phyloP scores from a whole-genome alignment of 176 grass and related monocot genomes.

The Musa itinerans region DNA sequence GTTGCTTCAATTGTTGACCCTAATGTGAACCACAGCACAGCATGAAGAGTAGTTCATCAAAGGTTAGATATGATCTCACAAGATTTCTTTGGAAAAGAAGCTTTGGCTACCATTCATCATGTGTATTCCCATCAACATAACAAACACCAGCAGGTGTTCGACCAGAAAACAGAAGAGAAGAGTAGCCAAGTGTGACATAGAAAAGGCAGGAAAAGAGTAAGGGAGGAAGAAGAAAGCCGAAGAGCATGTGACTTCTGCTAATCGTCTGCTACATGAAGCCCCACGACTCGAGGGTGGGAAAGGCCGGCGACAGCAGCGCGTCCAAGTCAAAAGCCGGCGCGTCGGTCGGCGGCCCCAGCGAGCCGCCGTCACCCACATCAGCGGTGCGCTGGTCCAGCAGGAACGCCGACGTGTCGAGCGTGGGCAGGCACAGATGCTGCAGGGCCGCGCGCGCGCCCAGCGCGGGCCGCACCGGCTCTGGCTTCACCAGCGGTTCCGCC shows the following conservation, averaged over 20 bases:
- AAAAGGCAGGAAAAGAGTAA: background rate
- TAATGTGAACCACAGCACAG: too few relatives aligned
- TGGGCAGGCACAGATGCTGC: slow-evolving; percentile 21
- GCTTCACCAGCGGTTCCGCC: background rate
- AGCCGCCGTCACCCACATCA: background rate
- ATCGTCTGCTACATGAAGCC: slow-evolving; percentile 36
- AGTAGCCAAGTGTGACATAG: background rate
- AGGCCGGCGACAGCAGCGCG: slow-evolving; percentile 25
- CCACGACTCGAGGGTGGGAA: slow-evolving; percentile 90
- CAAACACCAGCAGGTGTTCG: background rate
- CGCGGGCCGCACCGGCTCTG: slow-evolving; percentile 1
- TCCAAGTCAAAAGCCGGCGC: slow-evolving; percentile 17
- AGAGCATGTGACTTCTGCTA: slow-evolving; percentile 14
- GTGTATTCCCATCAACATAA: background rate
- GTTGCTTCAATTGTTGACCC: too few relatives aligned
- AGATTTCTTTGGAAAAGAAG: too few relatives aligned
- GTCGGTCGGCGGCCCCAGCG: background rate
- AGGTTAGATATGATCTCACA: too few relatives aligned
- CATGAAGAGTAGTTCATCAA: too few relatives aligned
- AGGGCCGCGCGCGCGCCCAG: background rate
- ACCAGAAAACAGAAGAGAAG: background rate
- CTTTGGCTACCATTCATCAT: too few relatives aligned
- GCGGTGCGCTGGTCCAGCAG: slow-evolving; percentile 16
- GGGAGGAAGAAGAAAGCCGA: background rate
- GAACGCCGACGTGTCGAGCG: slow-evolving; percentile 42